Evolutionary conservation across 768 basidiomycete genomes (phyloP), one percentile per base, ranked within the genome.

Genomic region (Hericium alpestre): DNA sequence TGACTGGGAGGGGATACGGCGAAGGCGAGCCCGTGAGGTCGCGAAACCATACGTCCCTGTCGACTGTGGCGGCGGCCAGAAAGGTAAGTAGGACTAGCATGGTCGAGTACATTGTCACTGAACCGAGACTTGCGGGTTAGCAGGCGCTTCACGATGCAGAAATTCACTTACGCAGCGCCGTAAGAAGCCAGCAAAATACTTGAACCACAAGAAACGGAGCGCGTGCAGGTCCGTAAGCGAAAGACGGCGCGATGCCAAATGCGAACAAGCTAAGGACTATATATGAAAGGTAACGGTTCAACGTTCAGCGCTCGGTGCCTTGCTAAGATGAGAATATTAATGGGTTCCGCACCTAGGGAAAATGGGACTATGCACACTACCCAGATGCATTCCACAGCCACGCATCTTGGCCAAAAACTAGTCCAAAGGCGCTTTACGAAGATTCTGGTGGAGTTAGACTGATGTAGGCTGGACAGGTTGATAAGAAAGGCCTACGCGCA

Each of bases 41-140:
- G 25, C 62, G 57, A 53, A 61, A 61, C 62, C 62, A 63, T 48
- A 63, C 60, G 8, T 63, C 62, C 27, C 53, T 56, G 38, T 63
- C 62, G n/a, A 63, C 43, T 1, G 57, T 61, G 23, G 32, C 16
- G 20, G 60, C 62, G 5, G 60, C 56, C 18, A 59, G 20, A 49
- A 61, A 52, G 20, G 62, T 52, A 15, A 53, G 38, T 10, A 18
- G 50, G 12, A 58, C 25, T 38, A 63, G 16, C 4, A 63, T 37
- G 10, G 38, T 38, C 12, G 60, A 56, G 43, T 63, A 63, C 11
- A 51, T 37, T 27, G 54, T 18, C 32, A 59, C 62, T 61, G 22
- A 18, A 32, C 32, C 32, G 32, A 32, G 32, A 32, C 32, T 32
- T 32, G 32, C 9, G 32, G 32, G 6, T 32, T 7, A 32, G 32